Evolutionary conservation across 1,139 yeast genomes (phyloP), one percentile per base, ranked within the genome.

Genomic region (Scheffersomyces illinoinensis): DNA sequence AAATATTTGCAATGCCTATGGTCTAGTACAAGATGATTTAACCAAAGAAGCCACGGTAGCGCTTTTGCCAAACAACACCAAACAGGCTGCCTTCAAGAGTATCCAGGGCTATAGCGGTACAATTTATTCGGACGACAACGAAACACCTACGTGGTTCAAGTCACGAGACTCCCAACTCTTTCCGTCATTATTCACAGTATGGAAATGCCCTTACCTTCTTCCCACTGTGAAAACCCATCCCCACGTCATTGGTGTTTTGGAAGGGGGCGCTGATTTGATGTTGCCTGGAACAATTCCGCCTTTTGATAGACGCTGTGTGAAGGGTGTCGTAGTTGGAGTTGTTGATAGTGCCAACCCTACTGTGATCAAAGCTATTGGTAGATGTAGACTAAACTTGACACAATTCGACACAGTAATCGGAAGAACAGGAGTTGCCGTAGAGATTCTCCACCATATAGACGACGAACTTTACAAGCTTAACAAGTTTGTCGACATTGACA

Each of bases 221-320:
- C 97, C 97, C 0, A 70, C 81, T 2, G 84, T 93, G 3, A 73
- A 77, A 58, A 93, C 98, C 0, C 95, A 91, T 69, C 85, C 85
- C 14, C 85, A 83, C 65, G 97, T 95, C 2, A 80, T 93, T 20
- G 71, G 76, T 55, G 84, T 84, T 58, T 74, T 93, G 39, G 77
- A 81, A 48, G 86, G 85, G 61, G 98, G 98, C 8, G 98, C 98
- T 0, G 89, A 93, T 70, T 78, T 95, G 66, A 93, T 95, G 98
- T 79, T 91, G 47, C 96, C 97, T 0, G 99, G 99, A 0, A 86
- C 95, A 2, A 78, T 90, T 6, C 90, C 92, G 0, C 97, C 97
- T 0, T 88, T 90, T 67, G 92, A 89, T 54, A 55, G 64, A 0
- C 60, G 79, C 51, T 69, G 85, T 4, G 68, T 66, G 2, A 74